phyloP scores from a whole-genome alignment of 768 basidiomycete species.

The Rhizopogon vesiculosus region DNA sequence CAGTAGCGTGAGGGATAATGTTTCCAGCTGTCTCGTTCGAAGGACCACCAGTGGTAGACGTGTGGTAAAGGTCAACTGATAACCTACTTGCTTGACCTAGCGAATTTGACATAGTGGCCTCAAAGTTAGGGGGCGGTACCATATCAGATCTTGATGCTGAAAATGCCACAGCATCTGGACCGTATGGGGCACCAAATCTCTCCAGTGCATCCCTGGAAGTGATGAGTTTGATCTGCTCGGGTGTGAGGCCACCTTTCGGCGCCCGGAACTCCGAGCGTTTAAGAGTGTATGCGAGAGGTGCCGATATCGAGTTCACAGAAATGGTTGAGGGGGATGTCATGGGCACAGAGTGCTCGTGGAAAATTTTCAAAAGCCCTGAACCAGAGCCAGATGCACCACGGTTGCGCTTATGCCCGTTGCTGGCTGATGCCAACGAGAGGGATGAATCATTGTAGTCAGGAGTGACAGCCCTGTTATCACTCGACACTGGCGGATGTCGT shows the following conservation, averaged over 20 bases:
- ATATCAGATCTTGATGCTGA: slow-evolving; percentile 41
- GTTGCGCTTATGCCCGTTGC: slow-evolving; percentile 29
- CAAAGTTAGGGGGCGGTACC: slow-evolving; percentile 52
- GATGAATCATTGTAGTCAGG: slow-evolving; percentile 16
- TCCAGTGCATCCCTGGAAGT: slow-evolving; percentile 62
- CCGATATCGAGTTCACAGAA: slow-evolving; percentile 69
- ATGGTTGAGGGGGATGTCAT: slow-evolving; percentile 65
- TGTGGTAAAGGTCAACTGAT: background rate
- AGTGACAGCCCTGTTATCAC: slow-evolving; percentile 15
- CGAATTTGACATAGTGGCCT: slow-evolving; percentile 12
- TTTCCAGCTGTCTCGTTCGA: background rate
- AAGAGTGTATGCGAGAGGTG: slow-evolving; percentile 72
- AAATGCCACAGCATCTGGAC: slow-evolving; percentile 65
- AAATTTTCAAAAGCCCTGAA: slow-evolving; percentile 15
- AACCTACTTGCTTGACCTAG: background rate
- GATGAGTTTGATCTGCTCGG: slow-evolving; percentile 61
- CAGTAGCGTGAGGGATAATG: background rate
- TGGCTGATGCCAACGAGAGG: slow-evolving; percentile 16
- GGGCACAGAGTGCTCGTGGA: slow-evolving; percentile 33
- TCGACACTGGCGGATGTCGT: slow-evolving; percentile 7
- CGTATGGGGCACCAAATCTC: slow-evolving; percentile 74
- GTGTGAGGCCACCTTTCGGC: slow-evolving; percentile 41
- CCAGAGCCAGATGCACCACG: slow-evolving; percentile 27
- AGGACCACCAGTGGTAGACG: background rate
- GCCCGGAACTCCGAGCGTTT: slow-evolving; percentile 68